Percentiles rank a stretch among this genome's conserved stretches.
Evolutionary conservation across 805 yeast genomes (phyloP).

Genomic region (Brettanomyces custersianus): DNA sequence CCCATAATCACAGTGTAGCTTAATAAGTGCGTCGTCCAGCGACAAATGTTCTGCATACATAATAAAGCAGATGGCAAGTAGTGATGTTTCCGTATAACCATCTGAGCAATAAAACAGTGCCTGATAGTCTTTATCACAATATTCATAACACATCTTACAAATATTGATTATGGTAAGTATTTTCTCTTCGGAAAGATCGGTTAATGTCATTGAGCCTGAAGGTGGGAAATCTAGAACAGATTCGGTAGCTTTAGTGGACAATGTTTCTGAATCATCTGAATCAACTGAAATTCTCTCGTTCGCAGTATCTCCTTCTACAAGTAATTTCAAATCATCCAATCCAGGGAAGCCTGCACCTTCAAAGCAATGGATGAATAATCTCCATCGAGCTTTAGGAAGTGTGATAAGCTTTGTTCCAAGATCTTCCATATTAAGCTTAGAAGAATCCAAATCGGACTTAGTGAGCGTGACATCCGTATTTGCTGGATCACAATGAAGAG

Average conservation of each 20-base stretch:
- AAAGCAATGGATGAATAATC: slow-evolving; percentile 46
- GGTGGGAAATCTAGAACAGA: slow-evolving; percentile 54
- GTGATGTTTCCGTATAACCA: slow-evolving; percentile 86
- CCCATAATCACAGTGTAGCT: slow-evolving; percentile 51
- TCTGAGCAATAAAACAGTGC: slow-evolving; percentile 71
- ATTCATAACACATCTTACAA: slow-evolving; percentile 55
- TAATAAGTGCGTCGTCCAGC: slow-evolving; percentile 56
- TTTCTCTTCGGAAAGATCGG: slow-evolving; percentile 56
- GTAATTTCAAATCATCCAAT: slow-evolving; percentile 26
- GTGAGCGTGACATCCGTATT: slow-evolving; percentile 42
- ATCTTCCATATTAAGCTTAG: slow-evolving; percentile 6
- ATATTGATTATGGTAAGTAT: slow-evolving; percentile 56
- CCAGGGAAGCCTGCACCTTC: slow-evolving; percentile 51
- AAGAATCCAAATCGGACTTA: slow-evolving; percentile 10
- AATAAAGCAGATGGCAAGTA: slow-evolving; percentile 60
- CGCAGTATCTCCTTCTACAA: slow-evolving; percentile 10
- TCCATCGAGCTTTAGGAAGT: slow-evolving; percentile 48
- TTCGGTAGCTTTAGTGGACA: slow-evolving; percentile 27
- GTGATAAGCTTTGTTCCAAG: slow-evolving; percentile 30
- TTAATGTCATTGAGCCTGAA: slow-evolving; percentile 74
- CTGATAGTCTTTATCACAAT: slow-evolving; percentile 27
- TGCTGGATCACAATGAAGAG: slow-evolving; percentile 39
- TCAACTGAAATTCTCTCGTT: slow-evolving; percentile 15
- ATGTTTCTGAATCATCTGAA: too few species aligned
- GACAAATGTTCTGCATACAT: slow-evolving; percentile 58